These are phyloP conservation scores for Cyclostephanos tholiformis DNA, from an alignment of 108 stramenopile species.

Conservation along the genomic window DNA sequence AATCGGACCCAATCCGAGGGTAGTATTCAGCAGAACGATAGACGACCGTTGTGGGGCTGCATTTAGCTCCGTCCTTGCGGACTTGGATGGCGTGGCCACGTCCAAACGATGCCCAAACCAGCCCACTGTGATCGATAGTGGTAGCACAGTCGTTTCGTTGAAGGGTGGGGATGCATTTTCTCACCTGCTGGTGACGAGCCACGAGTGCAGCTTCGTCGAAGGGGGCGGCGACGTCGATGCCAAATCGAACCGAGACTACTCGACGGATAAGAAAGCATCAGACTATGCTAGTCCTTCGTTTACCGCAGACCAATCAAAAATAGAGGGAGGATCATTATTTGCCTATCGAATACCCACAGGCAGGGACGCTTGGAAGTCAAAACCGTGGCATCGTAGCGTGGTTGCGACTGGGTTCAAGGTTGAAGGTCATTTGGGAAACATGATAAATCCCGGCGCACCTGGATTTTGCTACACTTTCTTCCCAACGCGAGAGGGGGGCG, in stretches of 20 bases:
- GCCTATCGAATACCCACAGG: slow-evolving; percentile 84
- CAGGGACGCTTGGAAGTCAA: slow-evolving; percentile 67
- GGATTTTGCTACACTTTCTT: slow-evolving; percentile 95
- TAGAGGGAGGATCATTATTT: slow-evolving; percentile 87
- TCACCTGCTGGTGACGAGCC: slow-evolving; percentile 77
- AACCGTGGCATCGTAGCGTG: slow-evolving; percentile 80
- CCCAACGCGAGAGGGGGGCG: slow-evolving; percentile 57
- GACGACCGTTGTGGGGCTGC: slow-evolving; percentile 89
- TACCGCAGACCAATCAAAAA: slow-evolving; percentile 31
- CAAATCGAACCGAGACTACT: neutral
- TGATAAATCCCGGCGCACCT: slow-evolving; percentile 96
- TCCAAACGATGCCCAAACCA: neutral
- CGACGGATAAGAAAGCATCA: neutral
- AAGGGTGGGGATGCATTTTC: slow-evolving; percentile 68
- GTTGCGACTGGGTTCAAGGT: slow-evolving; percentile 93
- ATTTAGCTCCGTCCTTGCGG: slow-evolving; percentile 84
- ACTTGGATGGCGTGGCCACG: slow-evolving; percentile 65
- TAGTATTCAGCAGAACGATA: slow-evolving; percentile 69
- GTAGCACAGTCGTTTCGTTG: slow-evolving; percentile 72
- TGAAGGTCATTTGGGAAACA: slow-evolving; percentile 76
- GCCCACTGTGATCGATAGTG: slow-evolving; percentile 64
- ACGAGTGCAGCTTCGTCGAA: slow-evolving; percentile 73
- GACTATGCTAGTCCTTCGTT: slow-evolving; percentile 10
- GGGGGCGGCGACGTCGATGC: slow-evolving; percentile 12
- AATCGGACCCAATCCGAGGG: slow-evolving; percentile 57